Evolutionary conservation across 768 basidiomycete species (phyloP).

Genomic region (Boletus speciosus): DNA sequence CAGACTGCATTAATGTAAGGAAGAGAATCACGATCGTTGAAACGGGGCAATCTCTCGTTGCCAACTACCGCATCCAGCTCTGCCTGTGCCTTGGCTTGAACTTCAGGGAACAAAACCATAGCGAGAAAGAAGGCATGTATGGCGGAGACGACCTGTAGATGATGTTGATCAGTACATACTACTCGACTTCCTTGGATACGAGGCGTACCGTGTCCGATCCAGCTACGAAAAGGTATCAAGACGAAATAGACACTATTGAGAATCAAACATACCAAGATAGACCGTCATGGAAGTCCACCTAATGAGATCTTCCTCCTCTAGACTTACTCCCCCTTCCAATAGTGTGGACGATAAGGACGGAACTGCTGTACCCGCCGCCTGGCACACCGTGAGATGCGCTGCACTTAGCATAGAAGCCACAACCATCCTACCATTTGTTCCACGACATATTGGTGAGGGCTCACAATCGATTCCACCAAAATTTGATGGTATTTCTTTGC

Average conservation of each 20-base stretch:
- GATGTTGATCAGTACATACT: slow-evolving; percentile 8
- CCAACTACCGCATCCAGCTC: slow-evolving; percentile 27
- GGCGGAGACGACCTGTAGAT: slow-evolving; percentile 14
- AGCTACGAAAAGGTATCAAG: slow-evolving; percentile 11
- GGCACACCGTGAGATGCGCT: background rate
- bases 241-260: background rate
- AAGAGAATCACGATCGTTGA: slow-evolving; percentile 22
- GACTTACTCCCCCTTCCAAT: slow-evolving; percentile 7
- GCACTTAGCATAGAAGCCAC: no score
- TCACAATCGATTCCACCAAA: slow-evolving; percentile 38
- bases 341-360: slow-evolving; percentile 16
- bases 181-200: slow-evolving; percentile 10
- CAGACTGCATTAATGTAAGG: slow-evolving; percentile 25
- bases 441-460: slow-evolving; percentile 43
- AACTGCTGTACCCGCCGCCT: slow-evolving; percentile 16
- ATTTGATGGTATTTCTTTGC: slow-evolving; percentile 25
- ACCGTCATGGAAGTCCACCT: slow-evolving; percentile 15
- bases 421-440: slow-evolving; percentile 41
- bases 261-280: slow-evolving; percentile 10
- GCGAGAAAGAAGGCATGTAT: slow-evolving; percentile 24
- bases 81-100: slow-evolving; percentile 22
- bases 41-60: slow-evolving; percentile 17
- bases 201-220: slow-evolving; percentile 43
- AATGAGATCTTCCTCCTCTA: slow-evolving; percentile 17
- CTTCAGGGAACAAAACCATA: slow-evolving; percentile 22